A percentile compares a stretch with the other conserved stretches of the same genome.
These are phyloP conservation scores for Hirschioporus abietinus DNA, from an alignment of 768 basidiomycete species.

Conservation along the genomic window DNA sequence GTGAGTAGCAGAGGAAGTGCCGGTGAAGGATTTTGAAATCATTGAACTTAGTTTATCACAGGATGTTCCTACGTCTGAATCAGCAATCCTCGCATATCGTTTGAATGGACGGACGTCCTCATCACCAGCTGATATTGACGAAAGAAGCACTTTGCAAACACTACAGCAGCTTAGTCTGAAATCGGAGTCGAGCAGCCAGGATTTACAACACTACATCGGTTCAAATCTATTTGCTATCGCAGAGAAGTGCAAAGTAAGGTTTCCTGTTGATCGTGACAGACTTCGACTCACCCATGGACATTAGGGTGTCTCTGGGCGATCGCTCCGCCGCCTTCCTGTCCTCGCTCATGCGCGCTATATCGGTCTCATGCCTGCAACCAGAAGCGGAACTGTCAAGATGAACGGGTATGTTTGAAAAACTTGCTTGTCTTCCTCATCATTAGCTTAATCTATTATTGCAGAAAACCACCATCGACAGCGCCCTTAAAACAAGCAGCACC, in stretches of 20 bases:
- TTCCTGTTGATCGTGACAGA: constrained; percentile 1
- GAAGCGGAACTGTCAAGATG: constrained; percentile 10
- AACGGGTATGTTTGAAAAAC: constrained; percentile 2
- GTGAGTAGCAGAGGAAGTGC: constrained; percentile 36
- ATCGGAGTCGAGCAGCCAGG: not conserved
- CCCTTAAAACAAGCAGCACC: constrained; percentile 14
- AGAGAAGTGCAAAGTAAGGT: constrained; percentile 68
- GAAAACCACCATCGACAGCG: constrained; percentile 1
- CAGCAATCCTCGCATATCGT: constrained; percentile 27
- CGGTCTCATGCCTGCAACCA: constrained; percentile 37
- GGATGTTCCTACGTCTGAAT: constrained; percentile 57
- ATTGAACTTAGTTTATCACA: constrained; percentile 21
- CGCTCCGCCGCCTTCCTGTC: constrained; percentile 89
- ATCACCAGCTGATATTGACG: not conserved
- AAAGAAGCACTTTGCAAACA: not conserved
- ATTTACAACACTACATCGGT: constrained; percentile 30
- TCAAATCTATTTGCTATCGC: constrained; percentile 64
- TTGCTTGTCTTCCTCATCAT: not conserved
- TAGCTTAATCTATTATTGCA: not conserved
- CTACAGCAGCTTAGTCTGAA: not conserved
- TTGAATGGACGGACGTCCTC: not conserved
- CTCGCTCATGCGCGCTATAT: constrained; percentile 86
- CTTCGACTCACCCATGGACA: constrained; percentile 3
- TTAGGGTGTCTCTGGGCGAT: constrained; percentile 85
- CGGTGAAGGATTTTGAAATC: not conserved